phyloP scores from a whole-genome alignment of 2,329 filamentous ascomycete species.

The Trichoderma citrinoviride region DNA sequence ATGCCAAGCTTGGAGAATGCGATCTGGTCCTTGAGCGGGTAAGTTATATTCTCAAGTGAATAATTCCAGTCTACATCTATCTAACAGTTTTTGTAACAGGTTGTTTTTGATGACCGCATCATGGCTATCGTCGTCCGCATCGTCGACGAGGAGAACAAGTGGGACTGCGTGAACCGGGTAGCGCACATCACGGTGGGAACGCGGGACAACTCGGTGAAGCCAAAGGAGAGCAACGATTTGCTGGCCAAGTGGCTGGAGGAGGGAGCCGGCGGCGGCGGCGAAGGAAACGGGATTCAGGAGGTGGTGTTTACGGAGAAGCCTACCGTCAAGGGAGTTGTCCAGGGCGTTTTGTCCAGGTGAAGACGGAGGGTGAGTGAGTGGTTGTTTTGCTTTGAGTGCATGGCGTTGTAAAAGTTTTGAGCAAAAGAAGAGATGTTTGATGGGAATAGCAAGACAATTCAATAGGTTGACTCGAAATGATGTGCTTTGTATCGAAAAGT shows the following conservation, averaged over 20 bases:
- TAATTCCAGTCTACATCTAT: conserved; percentile 13
- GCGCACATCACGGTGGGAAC: conserved; percentile 92
- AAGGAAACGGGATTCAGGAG: conserved; percentile 45
- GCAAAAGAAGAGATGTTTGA: neutral
- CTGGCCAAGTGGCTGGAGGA: conserved; percentile 69
- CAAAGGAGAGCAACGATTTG: conserved; percentile 89
- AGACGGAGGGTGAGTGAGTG: conserved; percentile 23
- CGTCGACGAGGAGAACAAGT: conserved; percentile 52
- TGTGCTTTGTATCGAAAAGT: neutral
- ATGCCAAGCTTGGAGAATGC: conserved; percentile 56
- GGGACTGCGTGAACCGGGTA: conserved; percentile 72
- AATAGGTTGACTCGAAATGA: neutral
- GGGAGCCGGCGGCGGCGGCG: conserved; percentile 43
- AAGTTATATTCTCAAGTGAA: conserved; percentile 28
- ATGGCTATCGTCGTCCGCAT: conserved; percentile 90
- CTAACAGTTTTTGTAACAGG: conserved; percentile 35
- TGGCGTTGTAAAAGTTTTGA: neutral
- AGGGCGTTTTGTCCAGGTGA: conserved; percentile 48
- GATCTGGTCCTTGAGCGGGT: conserved; percentile 62
- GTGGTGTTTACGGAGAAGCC: conserved; percentile 50
- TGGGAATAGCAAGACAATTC: neutral
- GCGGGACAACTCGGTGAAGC: conserved; percentile 70
- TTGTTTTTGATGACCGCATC: conserved; percentile 81
- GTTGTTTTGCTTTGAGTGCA: neutral
- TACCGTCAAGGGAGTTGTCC: conserved; percentile 43